Conservation (phyloP, 208 protist genomes). For the Wallacemonas sp. region DNA sequence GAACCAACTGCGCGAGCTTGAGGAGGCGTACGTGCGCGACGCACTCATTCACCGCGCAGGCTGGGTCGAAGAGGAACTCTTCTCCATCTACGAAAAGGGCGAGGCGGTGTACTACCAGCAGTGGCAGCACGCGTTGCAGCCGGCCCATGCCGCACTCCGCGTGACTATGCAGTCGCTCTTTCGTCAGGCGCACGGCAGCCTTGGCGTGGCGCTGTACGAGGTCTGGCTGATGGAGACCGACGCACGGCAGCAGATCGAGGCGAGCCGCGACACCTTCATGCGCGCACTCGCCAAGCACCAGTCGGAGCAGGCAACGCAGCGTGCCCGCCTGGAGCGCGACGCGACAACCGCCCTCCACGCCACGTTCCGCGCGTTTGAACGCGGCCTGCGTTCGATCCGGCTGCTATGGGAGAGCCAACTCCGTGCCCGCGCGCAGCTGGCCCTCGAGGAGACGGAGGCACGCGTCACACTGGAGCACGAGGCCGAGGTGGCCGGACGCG, state of each 20-base stretch:
- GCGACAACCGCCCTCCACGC: constrained; percentile 7
- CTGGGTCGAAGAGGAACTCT: constrained; percentile 51
- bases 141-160: constrained; percentile 27
- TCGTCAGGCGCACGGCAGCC: constrained; percentile 33
- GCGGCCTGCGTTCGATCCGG: constrained; percentile 6
- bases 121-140: constrained; percentile 46
- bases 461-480: constrained; percentile 29
- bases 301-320: constrained; percentile 11
- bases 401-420: constrained; percentile 22
- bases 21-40: constrained; percentile 9
- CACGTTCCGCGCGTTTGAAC: constrained; percentile 17
- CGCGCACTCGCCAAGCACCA: constrained; percentile 25
- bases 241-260: constrained; percentile 36
- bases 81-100: constrained; percentile 40
- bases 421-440: constrained; percentile 20
- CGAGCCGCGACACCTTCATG: constrained; percentile 43
- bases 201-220: constrained; percentile 32
- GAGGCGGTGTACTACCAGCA: constrained; percentile 36
- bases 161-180: constrained; percentile 41
- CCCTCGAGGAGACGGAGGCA: constrained; percentile 21
- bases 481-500: constrained; percentile 23
- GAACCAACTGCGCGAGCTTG: background rate
- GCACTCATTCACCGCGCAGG: constrained; percentile 30
- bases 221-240: constrained; percentile 39
- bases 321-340: constrained; percentile 16